Evolutionary conservation across 192 early-diverging fungal genomes (phyloP), one percentile per base, ranked within the genome.

Genomic region (Podila minutissima): DNA sequence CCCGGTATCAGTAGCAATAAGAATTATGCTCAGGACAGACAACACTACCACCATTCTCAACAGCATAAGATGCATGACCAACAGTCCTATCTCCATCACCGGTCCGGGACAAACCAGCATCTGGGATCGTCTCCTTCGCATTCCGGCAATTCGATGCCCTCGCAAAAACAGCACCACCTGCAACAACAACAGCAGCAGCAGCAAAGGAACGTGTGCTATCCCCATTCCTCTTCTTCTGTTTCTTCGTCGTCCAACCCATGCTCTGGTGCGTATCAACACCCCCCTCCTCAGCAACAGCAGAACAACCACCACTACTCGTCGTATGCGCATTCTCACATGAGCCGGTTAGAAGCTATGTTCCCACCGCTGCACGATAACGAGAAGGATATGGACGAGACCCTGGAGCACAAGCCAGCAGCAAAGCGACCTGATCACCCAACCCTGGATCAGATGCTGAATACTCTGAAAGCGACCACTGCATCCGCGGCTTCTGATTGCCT

Each of bases 321-420:
- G 19, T 57, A 68, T 37, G 17, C 55, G 15, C 74, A 59, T 5
- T 17, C 74, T 24, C 67, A 75, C 28, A 75, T 75, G 74, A 69
- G 15, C 31, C 35, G 20, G 20, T 69, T 70, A 33, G 75, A 71
- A 33, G 31, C 57, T 46, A 65, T 67, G 75, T 71, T 71, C 46
- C 75, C 67, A 22, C 75, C 69, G 1, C 55, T 77, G 31, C 69
- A 77, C 20, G 69, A 71, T 20, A 37, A 51, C 57, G 37, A 57
- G 4, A 24, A 64, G 10, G 33, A 55, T 2, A 9, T 48, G 15
- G 32, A 20, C 28, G 53, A 8, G 10, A 24, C 19, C 24, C 13
- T 49, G 26, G 69, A 71, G 31, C 69, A 51, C 22, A 60, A 11
- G 20, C 38, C 41, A n/a, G 0, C 41, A n/a, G 0, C 49, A 38